Evolutionary conservation across 1,284 basidiomycete genomes (phyloP), one percentile per base, ranked within the genome.

Genomic region (Caloboletus inedulis): DNA sequence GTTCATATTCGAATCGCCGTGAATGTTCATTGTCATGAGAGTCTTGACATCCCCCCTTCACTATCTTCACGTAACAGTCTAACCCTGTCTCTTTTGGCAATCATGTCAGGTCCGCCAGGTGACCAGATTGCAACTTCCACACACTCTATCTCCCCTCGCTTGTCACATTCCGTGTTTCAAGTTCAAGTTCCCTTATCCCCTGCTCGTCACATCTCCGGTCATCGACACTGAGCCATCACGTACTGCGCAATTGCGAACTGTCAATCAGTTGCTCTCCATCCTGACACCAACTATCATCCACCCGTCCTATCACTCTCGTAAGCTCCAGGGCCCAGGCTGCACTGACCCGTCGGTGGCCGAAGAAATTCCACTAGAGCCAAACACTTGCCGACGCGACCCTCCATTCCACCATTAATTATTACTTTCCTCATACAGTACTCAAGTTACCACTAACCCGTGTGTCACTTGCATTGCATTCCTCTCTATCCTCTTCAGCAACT

Each of bases 371-470:
- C 30, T 2, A 2, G 14, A 35, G 13, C 41, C n/a, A 8, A 10
- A n/a, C 21, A 3, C 30, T 55, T 56, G 57, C 57, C 55, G 55
- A 56, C 25, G 4, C 34, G 55, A 45, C 55, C 55, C 55, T 57
- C 43, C 49, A 57, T 60, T 57, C 34, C 34, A 25, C 0, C 33
- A 23, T 35, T 27, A 2, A 19, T 43, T 4, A 34, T 33, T 14
- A 16, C 16, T 14, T 6, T 30, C 2, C 14, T 12, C n/a, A 10
- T 18, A 16, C 10, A 3, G 14, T 27, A 47, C 25, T 29, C 23
- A 10, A 16, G 14, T 29, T 29, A 13, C 31, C 29, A 35, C 16
- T 8, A 7, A 18, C 9, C 3, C 27, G 23, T 12, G 8, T 29
- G 8, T 12, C 46, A 29, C 21, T 29, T 18, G 16, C n/a, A 18